Conservation (phyloP, 2,329 filamentous ascomycete species). For the Polychaeton citri region DNA sequence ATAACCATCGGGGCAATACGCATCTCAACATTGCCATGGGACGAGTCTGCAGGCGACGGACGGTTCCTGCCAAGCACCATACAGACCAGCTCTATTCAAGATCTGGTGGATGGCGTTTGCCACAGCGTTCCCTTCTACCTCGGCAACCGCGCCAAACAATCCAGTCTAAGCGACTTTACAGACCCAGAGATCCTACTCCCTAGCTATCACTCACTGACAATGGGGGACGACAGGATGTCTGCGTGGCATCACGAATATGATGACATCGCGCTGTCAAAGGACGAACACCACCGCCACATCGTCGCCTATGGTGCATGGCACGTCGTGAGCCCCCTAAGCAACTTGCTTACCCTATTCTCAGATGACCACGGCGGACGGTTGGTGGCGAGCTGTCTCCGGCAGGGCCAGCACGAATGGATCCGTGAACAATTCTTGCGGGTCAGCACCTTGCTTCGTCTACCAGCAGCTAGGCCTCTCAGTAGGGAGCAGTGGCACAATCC, state of each 20-base stretch:
- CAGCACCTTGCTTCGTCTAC: background rate
- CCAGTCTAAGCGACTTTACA: background rate
- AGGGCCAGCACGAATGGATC: background rate
- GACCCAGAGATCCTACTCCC: background rate
- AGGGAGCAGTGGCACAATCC: too few species aligned
- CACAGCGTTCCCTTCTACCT: conserved; percentile 2
- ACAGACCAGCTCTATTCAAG: too few species aligned
- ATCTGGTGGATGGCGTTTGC: conserved; percentile 1
- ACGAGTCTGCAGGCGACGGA: background rate
- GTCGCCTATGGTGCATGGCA: conserved; percentile 1
- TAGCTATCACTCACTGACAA: background rate
- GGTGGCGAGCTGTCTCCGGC: background rate
- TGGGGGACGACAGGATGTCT: background rate
- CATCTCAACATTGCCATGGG: too few species aligned
- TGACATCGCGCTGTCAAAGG: background rate
- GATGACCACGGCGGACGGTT: background rate
- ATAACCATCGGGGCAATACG: background rate
- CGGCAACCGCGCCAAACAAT: background rate
- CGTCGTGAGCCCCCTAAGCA: conserved; percentile 1
- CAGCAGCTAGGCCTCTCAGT: too few species aligned
- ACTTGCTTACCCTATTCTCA: conserved; percentile 1
- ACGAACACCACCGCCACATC: conserved; percentile 1
- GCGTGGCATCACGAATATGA: background rate
- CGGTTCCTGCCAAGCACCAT: too few species aligned
- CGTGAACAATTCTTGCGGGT: background rate